phyloP scores from a whole-genome alignment of 2,329 filamentous ascomycete species.

The Myriosclerotinia duriaeana region DNA sequence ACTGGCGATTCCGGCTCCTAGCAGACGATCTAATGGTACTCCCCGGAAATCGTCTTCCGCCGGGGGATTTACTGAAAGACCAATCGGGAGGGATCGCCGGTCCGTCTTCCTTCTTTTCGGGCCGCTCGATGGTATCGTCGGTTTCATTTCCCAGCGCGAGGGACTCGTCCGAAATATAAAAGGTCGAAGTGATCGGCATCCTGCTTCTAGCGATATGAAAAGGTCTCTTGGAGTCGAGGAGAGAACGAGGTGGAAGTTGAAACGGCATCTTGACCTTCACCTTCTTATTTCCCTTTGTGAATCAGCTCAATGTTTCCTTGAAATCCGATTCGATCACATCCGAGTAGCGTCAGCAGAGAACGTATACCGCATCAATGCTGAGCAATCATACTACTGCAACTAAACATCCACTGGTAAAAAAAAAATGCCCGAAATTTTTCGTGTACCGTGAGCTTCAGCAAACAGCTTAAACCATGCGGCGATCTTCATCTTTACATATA shows the following conservation, averaged over 20 bases:
- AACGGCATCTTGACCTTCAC: conserved; percentile 13
- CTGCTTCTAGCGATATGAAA: conserved; percentile 13
- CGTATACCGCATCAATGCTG: not conserved
- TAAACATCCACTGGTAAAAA: not conserved
- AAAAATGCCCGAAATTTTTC: not conserved
- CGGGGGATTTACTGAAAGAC: not conserved
- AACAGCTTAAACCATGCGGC: conserved; percentile 14
- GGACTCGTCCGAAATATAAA: conserved; percentile 20
- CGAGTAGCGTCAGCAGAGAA: conserved; percentile 6
- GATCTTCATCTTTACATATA: conserved; percentile 20
- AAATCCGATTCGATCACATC: conserved; percentile 10
- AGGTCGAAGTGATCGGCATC: conserved; percentile 18
- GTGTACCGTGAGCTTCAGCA: conserved; percentile 9
- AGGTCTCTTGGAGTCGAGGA: conserved; percentile 8
- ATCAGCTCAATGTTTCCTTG: not conserved
- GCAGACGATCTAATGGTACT: conserved; percentile 3
- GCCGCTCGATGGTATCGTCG: not conserved
- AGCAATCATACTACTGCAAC: not conserved
- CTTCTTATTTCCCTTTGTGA: not conserved
- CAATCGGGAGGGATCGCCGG: conserved; percentile 3
- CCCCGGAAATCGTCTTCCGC: not conserved
- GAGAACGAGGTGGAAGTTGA: conserved; percentile 12
- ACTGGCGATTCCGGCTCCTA: not conserved
- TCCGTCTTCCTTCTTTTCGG: not conserved
- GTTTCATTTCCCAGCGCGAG: conserved; percentile 1